phyloP scores from a whole-genome alignment of 768 basidiomycete species.

The Boletus reticuloceps region DNA sequence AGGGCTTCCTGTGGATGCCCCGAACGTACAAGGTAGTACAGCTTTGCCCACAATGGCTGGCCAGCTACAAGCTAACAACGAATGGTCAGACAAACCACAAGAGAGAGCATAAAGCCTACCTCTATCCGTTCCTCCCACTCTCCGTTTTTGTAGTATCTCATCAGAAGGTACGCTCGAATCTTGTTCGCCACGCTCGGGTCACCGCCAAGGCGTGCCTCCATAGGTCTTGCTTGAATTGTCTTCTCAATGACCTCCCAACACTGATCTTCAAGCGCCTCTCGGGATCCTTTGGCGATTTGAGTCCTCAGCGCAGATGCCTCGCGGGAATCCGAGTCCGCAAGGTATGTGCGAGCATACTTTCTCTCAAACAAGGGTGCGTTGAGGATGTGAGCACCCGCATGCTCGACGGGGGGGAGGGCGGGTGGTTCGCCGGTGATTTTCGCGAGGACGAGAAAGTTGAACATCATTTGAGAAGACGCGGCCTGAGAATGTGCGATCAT shows the following conservation, averaged over 20 bases:
- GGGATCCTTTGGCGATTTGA: conserved; percentile 75
- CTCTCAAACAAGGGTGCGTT: conserved; percentile 79
- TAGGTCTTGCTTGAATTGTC: conserved; percentile 75
- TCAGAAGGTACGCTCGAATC: conserved; percentile 81
- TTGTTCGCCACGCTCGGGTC: conserved; percentile 89
- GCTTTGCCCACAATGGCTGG: conserved; percentile 88
- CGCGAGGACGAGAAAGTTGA: conserved; percentile 69
- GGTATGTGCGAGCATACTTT: conserved; percentile 77
- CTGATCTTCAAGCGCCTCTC: conserved; percentile 85
- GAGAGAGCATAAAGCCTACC: conserved; percentile 41
- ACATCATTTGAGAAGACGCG: conserved; percentile 57
- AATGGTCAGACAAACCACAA: not conserved
- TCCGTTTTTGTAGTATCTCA: conserved; percentile 78
- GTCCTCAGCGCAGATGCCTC: conserved; percentile 63
- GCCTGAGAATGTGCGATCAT: conserved; percentile 33
- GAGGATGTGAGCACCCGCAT: conserved; percentile 78
- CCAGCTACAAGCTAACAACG: conserved; percentile 71
- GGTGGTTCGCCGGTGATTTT: conserved; percentile 80
- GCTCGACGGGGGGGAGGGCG: conserved; percentile 69
- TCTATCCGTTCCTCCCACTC: conserved; percentile 87
- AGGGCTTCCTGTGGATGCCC: conserved; percentile 83
- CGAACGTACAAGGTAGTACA: conserved; percentile 89
- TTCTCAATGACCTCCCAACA: conserved; percentile 83
- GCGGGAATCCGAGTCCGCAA: conserved; percentile 60
- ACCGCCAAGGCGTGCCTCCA: conserved; percentile 86